phyloP scores from a whole-genome alignment of 148 eudicot genomes.

The Dysphania ambrosioides region DNA sequence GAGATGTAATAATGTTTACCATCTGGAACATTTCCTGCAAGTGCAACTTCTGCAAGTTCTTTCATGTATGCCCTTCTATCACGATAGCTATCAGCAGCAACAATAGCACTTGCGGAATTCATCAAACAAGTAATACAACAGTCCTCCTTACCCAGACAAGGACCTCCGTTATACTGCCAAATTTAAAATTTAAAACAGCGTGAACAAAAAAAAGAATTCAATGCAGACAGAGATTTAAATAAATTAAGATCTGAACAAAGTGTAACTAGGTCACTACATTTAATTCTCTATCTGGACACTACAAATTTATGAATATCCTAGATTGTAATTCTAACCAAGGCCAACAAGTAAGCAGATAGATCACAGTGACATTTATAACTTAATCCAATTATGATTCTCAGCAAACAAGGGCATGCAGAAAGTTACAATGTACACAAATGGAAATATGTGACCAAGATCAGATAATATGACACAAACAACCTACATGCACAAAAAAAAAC shows the following conservation, averaged over 20 bases:
- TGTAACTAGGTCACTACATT: not conserved
- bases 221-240: not conserved
- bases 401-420: not conserved
- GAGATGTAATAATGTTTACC: conserved; percentile 71
- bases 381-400: not conserved
- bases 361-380: too few relatives aligned
- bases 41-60: conserved; percentile 83
- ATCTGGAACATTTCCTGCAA: conserved; percentile 63
- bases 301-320: too few relatives aligned
- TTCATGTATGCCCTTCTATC: conserved; percentile 71
- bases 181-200: not conserved
- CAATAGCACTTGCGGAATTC: conserved; percentile 52
- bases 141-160: conserved; percentile 60
- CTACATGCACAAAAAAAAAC: too few relatives aligned
- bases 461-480: too few relatives aligned
- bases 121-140: conserved; percentile 65
- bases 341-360: not conserved
- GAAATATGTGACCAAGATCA: too few relatives aligned
- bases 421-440: too few relatives aligned
- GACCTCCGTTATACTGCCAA: conserved; percentile 77
- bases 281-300: too few relatives aligned
- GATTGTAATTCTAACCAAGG: not conserved
- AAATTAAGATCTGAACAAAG: not conserved
- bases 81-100: conserved; percentile 77
- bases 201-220: not conserved